Evolutionary conservation across 352 stramenopile species (phyloP).

Genomic region (Phytophthora fragariaefolia): DNA sequence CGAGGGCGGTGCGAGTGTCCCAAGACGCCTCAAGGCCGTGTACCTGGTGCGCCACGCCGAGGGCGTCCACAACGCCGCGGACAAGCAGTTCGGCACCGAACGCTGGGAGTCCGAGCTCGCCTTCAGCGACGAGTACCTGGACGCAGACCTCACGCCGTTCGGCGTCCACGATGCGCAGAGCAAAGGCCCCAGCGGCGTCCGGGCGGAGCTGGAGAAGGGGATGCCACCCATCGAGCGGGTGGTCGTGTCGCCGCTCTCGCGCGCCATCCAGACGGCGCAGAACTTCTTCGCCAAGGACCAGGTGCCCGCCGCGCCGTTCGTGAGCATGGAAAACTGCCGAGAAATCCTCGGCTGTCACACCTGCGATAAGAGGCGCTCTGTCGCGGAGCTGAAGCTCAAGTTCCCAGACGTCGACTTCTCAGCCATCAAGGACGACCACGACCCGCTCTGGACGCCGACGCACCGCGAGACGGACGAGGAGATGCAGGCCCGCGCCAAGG

Average conservation of each 20-base stretch:
- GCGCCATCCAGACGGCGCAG: conserved; percentile 74
- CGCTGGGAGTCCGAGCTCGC: conserved; percentile 71
- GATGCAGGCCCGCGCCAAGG: conserved; percentile 50
- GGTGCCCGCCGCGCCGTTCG: conserved; percentile 39
- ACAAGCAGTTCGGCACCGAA: conserved; percentile 53
- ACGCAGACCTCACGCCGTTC: conserved; percentile 68
- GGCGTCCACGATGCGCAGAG: conserved; percentile 54
- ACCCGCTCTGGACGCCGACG: conserved; percentile 59
- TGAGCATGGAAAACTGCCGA: conserved; percentile 67
- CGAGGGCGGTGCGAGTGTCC: not conserved
- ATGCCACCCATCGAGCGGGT: conserved; percentile 72
- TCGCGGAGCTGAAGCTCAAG: conserved; percentile 50
- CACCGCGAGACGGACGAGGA: conserved; percentile 72
- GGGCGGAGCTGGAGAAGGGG: conserved; percentile 46
- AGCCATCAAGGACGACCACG: conserved; percentile 56
- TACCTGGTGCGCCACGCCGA: conserved; percentile 84
- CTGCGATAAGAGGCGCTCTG: conserved; percentile 66
- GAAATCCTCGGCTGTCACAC: conserved; percentile 73
- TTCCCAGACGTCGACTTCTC: conserved; percentile 74
- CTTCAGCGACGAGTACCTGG: conserved; percentile 62
- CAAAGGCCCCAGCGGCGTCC: conserved; percentile 46
- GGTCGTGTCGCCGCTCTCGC: conserved; percentile 71
- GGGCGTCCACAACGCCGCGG: conserved; percentile 72
- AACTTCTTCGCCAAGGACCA: conserved; percentile 56
- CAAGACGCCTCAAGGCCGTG: conserved; percentile 62